phyloP scores from a whole-genome alignment of 2,329 filamentous ascomycete species.

The Esteya vermicola region DNA sequence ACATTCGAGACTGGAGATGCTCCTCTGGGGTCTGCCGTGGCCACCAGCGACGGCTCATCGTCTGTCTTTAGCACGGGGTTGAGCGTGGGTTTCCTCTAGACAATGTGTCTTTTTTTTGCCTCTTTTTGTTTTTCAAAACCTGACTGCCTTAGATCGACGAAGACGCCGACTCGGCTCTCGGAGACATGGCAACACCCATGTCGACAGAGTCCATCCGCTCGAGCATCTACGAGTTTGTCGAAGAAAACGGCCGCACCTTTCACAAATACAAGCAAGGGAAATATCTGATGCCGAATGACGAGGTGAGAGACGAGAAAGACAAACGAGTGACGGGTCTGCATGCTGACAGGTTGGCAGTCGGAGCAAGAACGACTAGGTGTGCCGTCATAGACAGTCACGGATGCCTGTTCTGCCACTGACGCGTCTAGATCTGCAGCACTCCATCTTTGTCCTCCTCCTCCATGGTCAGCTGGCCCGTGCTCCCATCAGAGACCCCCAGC shows the following conservation, averaged over 20 bases:
- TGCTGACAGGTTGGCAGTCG: slow-evolving; percentile 1
- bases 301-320: neutral
- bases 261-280: slow-evolving; percentile 11
- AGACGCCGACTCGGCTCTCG: slow-evolving; percentile 5
- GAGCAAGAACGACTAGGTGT: slow-evolving; percentile 9
- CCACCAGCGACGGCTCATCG: slow-evolving; percentile 1
- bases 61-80: slow-evolving; percentile 9
- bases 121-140: neutral
- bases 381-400: neutral
- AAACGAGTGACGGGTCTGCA: neutral
- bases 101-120: too few relatives aligned
- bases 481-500: slow-evolving; percentile 8
- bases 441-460: slow-evolving; percentile 8
- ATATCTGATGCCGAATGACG: slow-evolving; percentile 10
- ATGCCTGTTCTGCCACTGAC: neutral
- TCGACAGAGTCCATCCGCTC: slow-evolving; percentile 6
- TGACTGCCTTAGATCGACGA: slow-evolving; percentile 5
- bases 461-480: slow-evolving; percentile 10
- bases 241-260: slow-evolving; percentile 10
- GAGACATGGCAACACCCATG: slow-evolving; percentile 2
- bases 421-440: slow-evolving; percentile 7
- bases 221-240: slow-evolving; percentile 11
- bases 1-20: too few relatives aligned
- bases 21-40: neutral
- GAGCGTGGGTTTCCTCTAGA: slow-evolving; percentile 7